These are phyloP conservation scores for Mortierella sp. DNA, from an alignment of 371 early-diverging fungal genomes.

Conservation along the genomic window DNA sequence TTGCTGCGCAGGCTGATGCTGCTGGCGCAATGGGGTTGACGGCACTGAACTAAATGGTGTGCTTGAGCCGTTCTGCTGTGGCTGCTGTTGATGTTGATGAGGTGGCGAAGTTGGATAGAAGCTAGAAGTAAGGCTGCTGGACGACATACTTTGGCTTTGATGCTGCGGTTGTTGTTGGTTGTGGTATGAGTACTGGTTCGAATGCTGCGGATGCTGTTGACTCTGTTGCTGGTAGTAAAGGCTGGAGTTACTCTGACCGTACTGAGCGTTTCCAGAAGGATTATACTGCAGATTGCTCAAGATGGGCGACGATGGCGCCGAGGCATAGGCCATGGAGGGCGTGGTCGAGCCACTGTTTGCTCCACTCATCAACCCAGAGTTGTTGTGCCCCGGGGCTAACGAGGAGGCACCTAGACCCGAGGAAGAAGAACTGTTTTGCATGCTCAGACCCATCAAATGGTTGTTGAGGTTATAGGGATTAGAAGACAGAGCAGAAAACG, in stretches of 20 bases:
- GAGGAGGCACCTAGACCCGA: constrained; percentile 25
- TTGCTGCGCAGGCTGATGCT: constrained; percentile 15
- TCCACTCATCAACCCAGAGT: constrained; percentile 25
- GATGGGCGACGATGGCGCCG: constrained; percentile 42
- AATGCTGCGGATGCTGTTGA: constrained; percentile 17
- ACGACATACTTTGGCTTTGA: neutral
- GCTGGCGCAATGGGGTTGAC: constrained; percentile 23
- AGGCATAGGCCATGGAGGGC: constrained; percentile 34
- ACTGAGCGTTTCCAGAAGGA: constrained; percentile 25
- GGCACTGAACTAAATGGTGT: constrained; percentile 21
- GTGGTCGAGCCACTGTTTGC: constrained; percentile 49
- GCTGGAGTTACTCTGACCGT: constrained; percentile 22
- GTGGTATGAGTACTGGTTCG: constrained; percentile 16
- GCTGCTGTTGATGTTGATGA: constrained; percentile 37
- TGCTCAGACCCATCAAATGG: constrained; percentile 43
- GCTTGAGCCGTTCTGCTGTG: constrained; percentile 21
- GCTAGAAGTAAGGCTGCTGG: constrained; percentile 34
- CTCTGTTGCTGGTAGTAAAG: constrained; percentile 32
- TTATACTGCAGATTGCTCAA: constrained; percentile 35
- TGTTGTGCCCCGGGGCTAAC: constrained; percentile 10
- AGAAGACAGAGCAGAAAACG: constrained; percentile 40
- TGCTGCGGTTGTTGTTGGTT: constrained; percentile 26
- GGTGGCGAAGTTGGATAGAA: constrained; percentile 47
- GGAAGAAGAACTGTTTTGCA: constrained; percentile 24
- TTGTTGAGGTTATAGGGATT: constrained; percentile 39